These are phyloP conservation scores for Epicoccum nigrum DNA, from an alignment of 2,329 filamentous ascomycete species.

Conservation along the genomic window DNA sequence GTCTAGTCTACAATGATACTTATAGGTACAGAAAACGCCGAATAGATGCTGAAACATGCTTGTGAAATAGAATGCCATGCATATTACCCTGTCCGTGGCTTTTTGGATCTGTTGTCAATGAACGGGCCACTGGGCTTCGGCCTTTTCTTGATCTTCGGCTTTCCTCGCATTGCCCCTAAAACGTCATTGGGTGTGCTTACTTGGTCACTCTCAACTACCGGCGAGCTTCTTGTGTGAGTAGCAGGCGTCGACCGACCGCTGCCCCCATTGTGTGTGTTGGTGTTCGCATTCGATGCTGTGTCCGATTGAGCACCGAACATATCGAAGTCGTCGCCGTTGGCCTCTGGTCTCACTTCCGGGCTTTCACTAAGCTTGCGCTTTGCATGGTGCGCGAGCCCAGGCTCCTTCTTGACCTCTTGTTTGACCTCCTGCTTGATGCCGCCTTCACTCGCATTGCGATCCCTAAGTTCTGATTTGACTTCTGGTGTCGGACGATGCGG, in stretches of 20 bases:
- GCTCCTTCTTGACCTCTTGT: conserved; percentile 31
- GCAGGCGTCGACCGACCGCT: conserved; percentile 41
- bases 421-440: conserved; percentile 18
- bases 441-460: conserved; percentile 25
- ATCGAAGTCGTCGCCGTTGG: conserved; percentile 37
- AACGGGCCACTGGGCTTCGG: conserved; percentile 29
- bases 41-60: conserved; percentile 8
- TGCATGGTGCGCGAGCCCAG: conserved; percentile 79
- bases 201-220: conserved; percentile 16
- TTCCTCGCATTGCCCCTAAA: conserved; percentile 16
- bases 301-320: conserved; percentile 38
- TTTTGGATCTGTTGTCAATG: conserved; percentile 34
- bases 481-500: conserved; percentile 29
- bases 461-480: conserved; percentile 31
- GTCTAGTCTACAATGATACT: conserved; percentile 6
- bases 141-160: conserved; percentile 41
- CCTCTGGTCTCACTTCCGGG: conserved; percentile 70
- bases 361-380: conserved; percentile 70
- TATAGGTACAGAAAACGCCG: conserved; percentile 7
- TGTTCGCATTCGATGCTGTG: conserved; percentile 21
- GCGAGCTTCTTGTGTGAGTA: conserved; percentile 24
- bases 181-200: conserved; percentile 8
- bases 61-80: not conserved
- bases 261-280: conserved; percentile 26
- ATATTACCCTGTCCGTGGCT: conserved; percentile 32